These are phyloP conservation scores for Rhodamnia argentea DNA, from an alignment of 345 rosid species.

Conservation along the genomic window DNA sequence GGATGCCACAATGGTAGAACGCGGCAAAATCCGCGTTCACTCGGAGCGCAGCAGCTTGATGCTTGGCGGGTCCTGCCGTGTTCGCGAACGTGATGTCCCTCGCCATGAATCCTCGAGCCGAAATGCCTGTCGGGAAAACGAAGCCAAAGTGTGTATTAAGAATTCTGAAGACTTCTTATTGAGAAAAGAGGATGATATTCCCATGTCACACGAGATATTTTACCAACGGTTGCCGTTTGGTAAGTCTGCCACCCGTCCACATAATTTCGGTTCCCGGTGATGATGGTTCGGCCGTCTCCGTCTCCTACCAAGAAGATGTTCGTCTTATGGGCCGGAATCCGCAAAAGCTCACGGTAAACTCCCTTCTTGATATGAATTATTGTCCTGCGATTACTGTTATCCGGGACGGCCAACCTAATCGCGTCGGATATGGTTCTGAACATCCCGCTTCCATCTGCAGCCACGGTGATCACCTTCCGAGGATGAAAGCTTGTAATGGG, in stretches of 20 bases:
- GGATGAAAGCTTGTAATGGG: background rate
- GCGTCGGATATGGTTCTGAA: background rate
- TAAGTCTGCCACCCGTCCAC: slow-evolving; percentile 71
- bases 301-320: slow-evolving; percentile 60
- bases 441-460: background rate
- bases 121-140: slow-evolving; percentile 34
- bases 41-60: slow-evolving; percentile 73
- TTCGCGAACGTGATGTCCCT: slow-evolving; percentile 55
- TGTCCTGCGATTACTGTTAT: background rate
- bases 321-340: slow-evolving; percentile 13
- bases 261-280: slow-evolving; percentile 44
- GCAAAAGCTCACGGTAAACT: background rate
- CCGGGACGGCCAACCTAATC: background rate
- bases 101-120: slow-evolving; percentile 74
- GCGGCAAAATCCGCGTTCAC: slow-evolving; percentile 60
- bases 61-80: slow-evolving; percentile 61
- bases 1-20: slow-evolving; percentile 35
- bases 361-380: background rate
- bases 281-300: slow-evolving; percentile 43
- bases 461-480: background rate
- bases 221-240: slow-evolving; percentile 82
- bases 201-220: background rate
- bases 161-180: background rate
- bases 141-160: background rate
- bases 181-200: background rate